These are phyloP conservation scores for Spergularia marina DNA, from an alignment of 148 eudicot genomes.

Conservation along the genomic window DNA sequence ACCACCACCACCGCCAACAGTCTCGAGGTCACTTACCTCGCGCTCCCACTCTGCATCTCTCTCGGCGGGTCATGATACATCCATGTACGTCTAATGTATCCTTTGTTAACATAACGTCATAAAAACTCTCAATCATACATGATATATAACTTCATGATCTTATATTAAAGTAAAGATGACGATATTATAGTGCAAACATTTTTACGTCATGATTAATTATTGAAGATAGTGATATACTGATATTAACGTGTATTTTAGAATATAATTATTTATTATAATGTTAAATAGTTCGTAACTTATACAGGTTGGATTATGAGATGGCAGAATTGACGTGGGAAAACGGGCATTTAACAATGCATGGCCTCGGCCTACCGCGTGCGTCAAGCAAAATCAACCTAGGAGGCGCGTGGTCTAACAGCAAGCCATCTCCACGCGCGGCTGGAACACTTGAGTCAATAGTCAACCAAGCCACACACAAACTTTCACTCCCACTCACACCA, in stretches of 20 bases:
- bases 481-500: constrained; percentile 9
- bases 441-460: constrained; percentile 86
- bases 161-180: too few species aligned
- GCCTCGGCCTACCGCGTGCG: constrained; percentile 53
- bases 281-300: not conserved
- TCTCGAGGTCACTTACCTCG: not conserved
- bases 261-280: not conserved
- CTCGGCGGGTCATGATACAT: constrained; percentile 32
- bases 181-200: too few species aligned
- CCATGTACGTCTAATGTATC: constrained; percentile 26
- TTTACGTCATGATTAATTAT: too few species aligned
- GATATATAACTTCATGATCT: too few species aligned
- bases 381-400: constrained; percentile 28
- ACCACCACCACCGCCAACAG: not conserved
- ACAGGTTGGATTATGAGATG: constrained; percentile 76
- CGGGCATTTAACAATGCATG: constrained; percentile 74
- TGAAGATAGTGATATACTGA: too few species aligned
- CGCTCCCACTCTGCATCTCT: constrained; percentile 34
- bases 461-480: constrained; percentile 54
- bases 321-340: constrained; percentile 89
- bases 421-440: constrained; percentile 32
- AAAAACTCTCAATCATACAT: not conserved
- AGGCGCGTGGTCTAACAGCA: constrained; percentile 37
- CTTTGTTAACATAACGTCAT: not conserved
- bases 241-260: too few species aligned